Evolutionary conservation across 2,329 filamentous ascomycete genomes (phyloP).

Genomic region (Colletotrichum tropicicola): DNA sequence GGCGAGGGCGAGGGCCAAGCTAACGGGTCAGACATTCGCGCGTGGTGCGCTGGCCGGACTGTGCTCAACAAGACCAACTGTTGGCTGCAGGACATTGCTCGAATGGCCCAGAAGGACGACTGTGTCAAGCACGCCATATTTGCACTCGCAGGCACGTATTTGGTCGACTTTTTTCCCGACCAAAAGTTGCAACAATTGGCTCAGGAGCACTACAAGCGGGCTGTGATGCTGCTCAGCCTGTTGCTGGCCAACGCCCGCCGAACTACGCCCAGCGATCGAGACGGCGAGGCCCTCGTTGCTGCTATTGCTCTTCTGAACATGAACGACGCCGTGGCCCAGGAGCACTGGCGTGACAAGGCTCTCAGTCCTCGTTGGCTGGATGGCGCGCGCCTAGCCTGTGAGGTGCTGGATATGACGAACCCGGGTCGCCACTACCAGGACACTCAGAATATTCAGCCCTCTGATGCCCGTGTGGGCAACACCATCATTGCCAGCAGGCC

Average conservation of each 20-base stretch:
- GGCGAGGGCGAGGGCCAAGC: background rate
- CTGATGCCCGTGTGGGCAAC: conserved; percentile 45
- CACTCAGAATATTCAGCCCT: conserved; percentile 42
- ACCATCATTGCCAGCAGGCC: conserved; percentile 49
- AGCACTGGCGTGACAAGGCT: conserved; percentile 43
- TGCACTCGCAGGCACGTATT: conserved; percentile 49
- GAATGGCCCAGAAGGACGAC: conserved; percentile 43
- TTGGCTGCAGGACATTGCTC: conserved; percentile 49
- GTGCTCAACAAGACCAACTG: conserved; percentile 47
- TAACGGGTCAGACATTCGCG: conserved; percentile 41
- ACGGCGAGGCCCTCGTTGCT: conserved; percentile 22
- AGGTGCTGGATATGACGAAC: conserved; percentile 45
- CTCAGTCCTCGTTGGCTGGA: conserved; percentile 47
- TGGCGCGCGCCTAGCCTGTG: conserved; percentile 45
- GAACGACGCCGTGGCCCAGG: conserved; percentile 41
- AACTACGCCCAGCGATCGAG: conserved; percentile 2
- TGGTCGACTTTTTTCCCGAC: conserved; percentile 49
- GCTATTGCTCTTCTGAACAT: conserved; percentile 37
- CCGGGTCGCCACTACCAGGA: conserved; percentile 47
- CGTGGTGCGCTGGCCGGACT: conserved; percentile 51
- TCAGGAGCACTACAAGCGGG: conserved; percentile 38
- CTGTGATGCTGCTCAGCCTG: conserved; percentile 42
- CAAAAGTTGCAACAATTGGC: conserved; percentile 41
- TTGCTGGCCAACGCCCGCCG: background rate
- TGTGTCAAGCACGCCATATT: conserved; percentile 49